These are phyloP conservation scores for Botrytis byssoidea DNA, from an alignment of 2,329 filamentous ascomycete genomes.

Conservation along the genomic window DNA sequence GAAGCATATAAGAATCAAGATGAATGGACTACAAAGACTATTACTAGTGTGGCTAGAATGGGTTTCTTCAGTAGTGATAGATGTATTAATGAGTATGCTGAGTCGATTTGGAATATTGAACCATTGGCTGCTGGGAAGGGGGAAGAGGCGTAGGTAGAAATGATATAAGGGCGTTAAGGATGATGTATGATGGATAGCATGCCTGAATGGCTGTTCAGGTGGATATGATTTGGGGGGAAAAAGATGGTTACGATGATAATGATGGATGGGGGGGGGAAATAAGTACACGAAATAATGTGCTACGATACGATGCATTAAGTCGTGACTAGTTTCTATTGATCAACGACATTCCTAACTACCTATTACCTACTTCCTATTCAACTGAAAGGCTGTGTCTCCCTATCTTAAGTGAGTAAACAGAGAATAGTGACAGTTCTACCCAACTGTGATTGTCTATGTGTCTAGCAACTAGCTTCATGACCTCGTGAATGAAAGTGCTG, in stretches of 20 bases:
- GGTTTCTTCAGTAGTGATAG: conserved; percentile 95
- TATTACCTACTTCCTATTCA: neutral
- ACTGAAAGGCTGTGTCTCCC: neutral
- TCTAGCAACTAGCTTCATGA: neutral
- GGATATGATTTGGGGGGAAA: neutral
- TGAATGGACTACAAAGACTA: conserved; percentile 87
- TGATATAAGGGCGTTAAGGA: neutral
- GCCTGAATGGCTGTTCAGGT: neutral
- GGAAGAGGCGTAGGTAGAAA: neutral
- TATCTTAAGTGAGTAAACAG: neutral
- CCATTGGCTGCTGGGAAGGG: conserved; percentile 45
- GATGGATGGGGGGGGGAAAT: neutral
- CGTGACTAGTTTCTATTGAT: neutral
- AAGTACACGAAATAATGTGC: neutral
- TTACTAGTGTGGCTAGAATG: conserved; percentile 87
- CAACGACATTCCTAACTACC: neutral
- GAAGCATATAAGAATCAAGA: conserved; percentile 90
- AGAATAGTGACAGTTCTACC: neutral
- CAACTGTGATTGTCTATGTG: neutral
- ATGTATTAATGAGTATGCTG: conserved; percentile 96
- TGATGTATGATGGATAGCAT: neutral
- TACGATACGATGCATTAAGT: neutral
- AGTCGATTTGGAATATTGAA: conserved; percentile 96
- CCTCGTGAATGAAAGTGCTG: neutral
- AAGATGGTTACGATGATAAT: conserved; percentile 1